Percentiles rank a stretch among this genome's conserved stretches.
phyloP scores from a whole-genome alignment of 345 rosid species.

The Cochlearia excelsa region DNA sequence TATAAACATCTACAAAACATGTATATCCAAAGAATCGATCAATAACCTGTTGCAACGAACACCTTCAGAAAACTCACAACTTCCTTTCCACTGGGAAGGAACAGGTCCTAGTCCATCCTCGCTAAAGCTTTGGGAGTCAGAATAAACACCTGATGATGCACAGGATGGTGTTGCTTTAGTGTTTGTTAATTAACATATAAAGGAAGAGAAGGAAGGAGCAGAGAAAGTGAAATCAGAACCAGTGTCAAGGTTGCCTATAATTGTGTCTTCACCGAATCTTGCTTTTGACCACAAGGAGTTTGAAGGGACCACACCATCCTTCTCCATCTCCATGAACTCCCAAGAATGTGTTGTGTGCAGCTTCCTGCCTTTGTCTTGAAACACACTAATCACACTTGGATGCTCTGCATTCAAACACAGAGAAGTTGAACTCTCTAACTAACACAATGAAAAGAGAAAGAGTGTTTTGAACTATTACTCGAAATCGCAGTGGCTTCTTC shows the following conservation, averaged over 20 bases:
- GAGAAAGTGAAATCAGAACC: constrained; percentile 50
- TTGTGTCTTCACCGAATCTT: constrained; percentile 24
- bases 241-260: constrained; percentile 42
- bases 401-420: constrained; percentile 1
- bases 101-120: constrained; percentile 47
- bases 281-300: constrained; percentile 19
- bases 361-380: constrained; percentile 7
- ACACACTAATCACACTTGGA: constrained; percentile 18
- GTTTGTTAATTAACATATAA: background rate
- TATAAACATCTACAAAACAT: background rate
- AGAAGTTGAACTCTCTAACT: background rate
- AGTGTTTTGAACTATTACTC: background rate
- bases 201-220: background rate
- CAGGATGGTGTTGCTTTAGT: background rate
- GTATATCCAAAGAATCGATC: background rate
- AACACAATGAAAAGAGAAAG: background rate
- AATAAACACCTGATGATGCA: constrained; percentile 58
- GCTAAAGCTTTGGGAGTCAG: constrained; percentile 58
- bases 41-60: constrained; percentile 18
- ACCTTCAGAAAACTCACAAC: background rate
- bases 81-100: constrained; percentile 35
- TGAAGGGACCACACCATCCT: constrained; percentile 16
- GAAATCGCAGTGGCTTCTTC: constrained; percentile 19
- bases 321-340: constrained; percentile 20
- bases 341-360: constrained; percentile 18